These are phyloP conservation scores for Wilhelminamyces savonicus DNA, from an alignment of 805 yeast genomes.

Conservation along the genomic window DNA sequence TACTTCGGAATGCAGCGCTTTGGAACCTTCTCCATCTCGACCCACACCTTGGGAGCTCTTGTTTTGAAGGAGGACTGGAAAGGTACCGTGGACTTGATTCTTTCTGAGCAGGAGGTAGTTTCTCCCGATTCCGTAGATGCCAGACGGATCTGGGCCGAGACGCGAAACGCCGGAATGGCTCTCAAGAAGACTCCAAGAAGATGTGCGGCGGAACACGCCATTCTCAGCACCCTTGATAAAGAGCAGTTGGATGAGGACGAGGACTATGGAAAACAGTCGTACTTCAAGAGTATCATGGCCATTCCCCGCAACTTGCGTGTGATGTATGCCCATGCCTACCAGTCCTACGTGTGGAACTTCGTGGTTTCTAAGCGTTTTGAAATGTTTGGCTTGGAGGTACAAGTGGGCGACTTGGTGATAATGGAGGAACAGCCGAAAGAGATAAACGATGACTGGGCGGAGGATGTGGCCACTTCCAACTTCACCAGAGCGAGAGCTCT, in stretches of 20 bases:
- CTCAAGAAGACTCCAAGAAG: constrained; percentile 76
- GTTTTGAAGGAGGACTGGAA: constrained; percentile 73
- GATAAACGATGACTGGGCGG: constrained; percentile 51
- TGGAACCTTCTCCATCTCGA: constrained; percentile 91
- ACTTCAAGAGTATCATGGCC: constrained; percentile 74
- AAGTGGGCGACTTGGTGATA: constrained; percentile 76
- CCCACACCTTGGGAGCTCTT: constrained; percentile 77
- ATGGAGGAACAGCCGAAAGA: constrained; percentile 16
- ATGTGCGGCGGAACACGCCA: constrained; percentile 77
- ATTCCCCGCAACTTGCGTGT: constrained; percentile 88
- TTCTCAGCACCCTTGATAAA: constrained; percentile 55
- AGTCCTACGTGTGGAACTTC: constrained; percentile 89
- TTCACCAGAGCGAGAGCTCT: constrained; percentile 67
- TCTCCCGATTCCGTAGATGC: constrained; percentile 80
- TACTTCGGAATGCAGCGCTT: constrained; percentile 98
- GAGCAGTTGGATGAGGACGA: constrained; percentile 40
- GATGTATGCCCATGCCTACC: constrained; percentile 97
- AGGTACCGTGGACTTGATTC: constrained; percentile 67
- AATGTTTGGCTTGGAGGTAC: constrained; percentile 60
- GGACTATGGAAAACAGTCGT: constrained; percentile 46
- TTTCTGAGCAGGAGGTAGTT: constrained; percentile 81
- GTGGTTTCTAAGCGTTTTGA: constrained; percentile 75
- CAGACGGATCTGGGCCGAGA: constrained; percentile 73
- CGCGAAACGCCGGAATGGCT: constrained; percentile 60
- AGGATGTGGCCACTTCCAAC: constrained; percentile 57